Conservation (phyloP, 2,329 filamentous ascomycete species). For the Alternaria sp. region DNA sequence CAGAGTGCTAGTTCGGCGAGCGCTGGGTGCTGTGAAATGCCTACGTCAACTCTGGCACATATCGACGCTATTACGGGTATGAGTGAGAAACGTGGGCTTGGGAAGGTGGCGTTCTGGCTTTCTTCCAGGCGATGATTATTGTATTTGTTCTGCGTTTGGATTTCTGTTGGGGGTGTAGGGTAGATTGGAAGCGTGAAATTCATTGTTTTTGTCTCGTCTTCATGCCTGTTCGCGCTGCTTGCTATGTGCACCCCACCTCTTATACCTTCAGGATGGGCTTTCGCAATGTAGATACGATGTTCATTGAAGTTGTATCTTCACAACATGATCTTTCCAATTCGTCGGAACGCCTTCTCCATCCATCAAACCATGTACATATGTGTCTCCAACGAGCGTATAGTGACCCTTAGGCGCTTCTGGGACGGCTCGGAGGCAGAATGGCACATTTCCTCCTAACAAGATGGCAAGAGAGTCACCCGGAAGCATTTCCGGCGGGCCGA, state of each 20-base stretch:
- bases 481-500: conserved; percentile 15
- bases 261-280: too few relatives aligned
- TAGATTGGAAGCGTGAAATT: not conserved
- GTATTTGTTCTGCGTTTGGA: not conserved
- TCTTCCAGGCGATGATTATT: not conserved
- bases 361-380: conserved; percentile 27
- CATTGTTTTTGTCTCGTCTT: not conserved
- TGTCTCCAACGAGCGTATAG: conserved; percentile 15
- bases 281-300: too few relatives aligned
- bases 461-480: conserved; percentile 21
- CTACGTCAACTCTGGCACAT: conserved; percentile 1
- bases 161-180: not conserved
- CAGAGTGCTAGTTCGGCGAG: not conserved
- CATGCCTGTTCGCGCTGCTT: not conserved
- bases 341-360: conserved; percentile 16
- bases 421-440: conserved; percentile 11
- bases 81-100: not conserved
- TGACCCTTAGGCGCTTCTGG: not conserved
- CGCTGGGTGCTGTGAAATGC: conserved; percentile 5
- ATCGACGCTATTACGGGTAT: conserved; percentile 4
- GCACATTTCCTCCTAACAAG: conserved; percentile 23
- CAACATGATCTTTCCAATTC: not conserved
- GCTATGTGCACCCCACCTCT: not conserved
- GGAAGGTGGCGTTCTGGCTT: not conserved
- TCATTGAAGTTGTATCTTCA: not conserved